Conservation (phyloP, 1,284 basidiomycete species). For the Bondarzewia mesenterica region DNA sequence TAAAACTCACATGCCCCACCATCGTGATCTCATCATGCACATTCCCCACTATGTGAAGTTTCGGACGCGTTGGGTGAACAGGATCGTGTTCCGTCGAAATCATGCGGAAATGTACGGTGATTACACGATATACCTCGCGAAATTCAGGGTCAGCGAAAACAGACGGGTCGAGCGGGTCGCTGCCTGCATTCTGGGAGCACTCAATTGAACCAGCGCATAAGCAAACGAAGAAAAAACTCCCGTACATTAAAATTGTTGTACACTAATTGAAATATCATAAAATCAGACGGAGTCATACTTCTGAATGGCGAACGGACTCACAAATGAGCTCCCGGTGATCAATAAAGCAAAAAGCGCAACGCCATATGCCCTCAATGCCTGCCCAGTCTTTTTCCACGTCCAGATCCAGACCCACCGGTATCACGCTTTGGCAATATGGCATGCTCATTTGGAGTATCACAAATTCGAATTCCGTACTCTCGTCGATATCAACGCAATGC, state of each 20-base stretch:
- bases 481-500: conserved; percentile 36
- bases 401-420: conserved; percentile 30
- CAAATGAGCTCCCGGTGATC: conserved; percentile 58
- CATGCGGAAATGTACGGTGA: conserved; percentile 40
- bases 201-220: not conserved
- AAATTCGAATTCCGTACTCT: conserved; percentile 22
- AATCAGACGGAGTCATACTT: not conserved
- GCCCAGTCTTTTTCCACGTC: conserved; percentile 50
- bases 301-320: conserved; percentile 22
- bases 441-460: conserved; percentile 43
- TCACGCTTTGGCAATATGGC: conserved; percentile 43
- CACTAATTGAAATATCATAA: conserved; percentile 22
- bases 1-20: conserved; percentile 48
- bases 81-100: conserved; percentile 33
- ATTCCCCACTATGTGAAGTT: conserved; percentile 45
- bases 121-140: conserved; percentile 40
- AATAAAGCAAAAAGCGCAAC: conserved; percentile 54
- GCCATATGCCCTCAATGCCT: conserved; percentile 51
- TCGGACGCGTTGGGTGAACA: conserved; percentile 40
- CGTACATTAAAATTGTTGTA: conserved; percentile 41
- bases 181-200: conserved; percentile 15
- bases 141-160: conserved; percentile 44
- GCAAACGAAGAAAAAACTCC: conserved; percentile 2
- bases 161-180: conserved; percentile 30
- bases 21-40: conserved; percentile 35